Conservation (phyloP, 2,329 filamentous ascomycete genomes). For the Cercospora sp. region DNA sequence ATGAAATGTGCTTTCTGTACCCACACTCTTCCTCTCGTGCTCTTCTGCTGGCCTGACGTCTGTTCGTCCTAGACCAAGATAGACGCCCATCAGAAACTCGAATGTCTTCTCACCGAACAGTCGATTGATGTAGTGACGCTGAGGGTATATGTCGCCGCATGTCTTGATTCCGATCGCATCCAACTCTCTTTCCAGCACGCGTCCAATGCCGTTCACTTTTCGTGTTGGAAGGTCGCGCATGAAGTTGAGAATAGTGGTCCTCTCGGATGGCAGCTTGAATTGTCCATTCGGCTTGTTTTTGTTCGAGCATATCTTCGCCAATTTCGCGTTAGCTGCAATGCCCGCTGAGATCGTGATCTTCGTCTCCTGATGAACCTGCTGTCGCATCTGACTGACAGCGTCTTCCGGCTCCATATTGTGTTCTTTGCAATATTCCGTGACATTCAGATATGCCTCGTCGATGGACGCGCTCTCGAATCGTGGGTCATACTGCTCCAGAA, state of each 20-base stretch:
- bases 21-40: conserved; percentile 88
- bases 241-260: conserved; percentile 71
- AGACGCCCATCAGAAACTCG: conserved; percentile 78
- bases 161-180: conserved; percentile 83
- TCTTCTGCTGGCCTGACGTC: conserved; percentile 76
- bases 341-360: conserved; percentile 90
- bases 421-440: conserved; percentile 76
- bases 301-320: conserved; percentile 95
- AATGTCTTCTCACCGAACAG: conserved; percentile 92
- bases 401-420: conserved; percentile 69
- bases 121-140: conserved; percentile 70
- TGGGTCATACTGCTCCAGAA: conserved; percentile 84
- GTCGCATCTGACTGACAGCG: conserved; percentile 73
- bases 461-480: conserved; percentile 91
- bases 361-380: conserved; percentile 71
- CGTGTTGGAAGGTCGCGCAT: conserved; percentile 81
- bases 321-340: conserved; percentile 86
- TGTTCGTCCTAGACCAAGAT: conserved; percentile 84
- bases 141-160: conserved; percentile 80
- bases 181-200: conserved; percentile 89
- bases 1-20: conserved; percentile 87
- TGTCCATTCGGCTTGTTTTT: conserved; percentile 97
- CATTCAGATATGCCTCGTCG: conserved; percentile 94
- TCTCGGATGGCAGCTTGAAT: conserved; percentile 71
- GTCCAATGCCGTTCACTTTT: conserved; percentile 92